Base-by-base conservation (phyloP, 2,329 filamentous ascomycete species). In the Apiospora sp. region DNA sequence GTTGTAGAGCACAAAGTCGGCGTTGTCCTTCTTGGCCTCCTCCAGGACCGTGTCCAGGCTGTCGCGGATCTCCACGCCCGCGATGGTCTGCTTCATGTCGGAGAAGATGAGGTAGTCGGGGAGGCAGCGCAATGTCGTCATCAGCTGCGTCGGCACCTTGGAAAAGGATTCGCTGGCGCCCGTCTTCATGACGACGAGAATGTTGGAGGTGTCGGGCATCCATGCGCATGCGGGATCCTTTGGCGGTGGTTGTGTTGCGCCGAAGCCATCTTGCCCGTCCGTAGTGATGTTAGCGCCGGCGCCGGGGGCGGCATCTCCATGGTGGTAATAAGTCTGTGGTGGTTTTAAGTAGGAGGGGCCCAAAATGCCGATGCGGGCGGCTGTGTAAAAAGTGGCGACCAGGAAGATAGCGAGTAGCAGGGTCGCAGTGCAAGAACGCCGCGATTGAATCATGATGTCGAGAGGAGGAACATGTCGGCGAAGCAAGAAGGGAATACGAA, bases 81-180 rank as follows among this genome's bases (percentile, higher is more conserved):
- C 86, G 46, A 89, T 82, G 12, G 80, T 80, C 76, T 88, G 84
- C 37, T 84, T 82, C 72, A 91, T 82, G 75, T 92, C 90, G 51
- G 87, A 87, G 79, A 90, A 93, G 76, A 91, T 82, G 70, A 90
- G 83, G 71, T 86, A 87, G 69, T 89, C 83, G 68, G 83, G 80
- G 12, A 87, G 76, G 75, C 88, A 90, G 69, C 82, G 83, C 13
- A 89, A 82, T 0, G 84, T 84, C 7, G 88, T 89, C 76, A 88
- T 80, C 30, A 90, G 81, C 75, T 90, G 88, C 4, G 86, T 88
- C 2, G 88, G 87, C 2, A 91, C 79, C 67, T 85, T 86, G 43
- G 84, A 81, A 72, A 84, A 87, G 24, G 87, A 80, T 77, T 90
- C 88, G 51, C 86, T 87, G 2, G 88, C 87, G 48, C 88, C 88